Evolutionary conservation across 208 protist species (phyloP), one percentile per base, ranked within the genome.

Genomic region (Leishmania braziliensis): DNA sequence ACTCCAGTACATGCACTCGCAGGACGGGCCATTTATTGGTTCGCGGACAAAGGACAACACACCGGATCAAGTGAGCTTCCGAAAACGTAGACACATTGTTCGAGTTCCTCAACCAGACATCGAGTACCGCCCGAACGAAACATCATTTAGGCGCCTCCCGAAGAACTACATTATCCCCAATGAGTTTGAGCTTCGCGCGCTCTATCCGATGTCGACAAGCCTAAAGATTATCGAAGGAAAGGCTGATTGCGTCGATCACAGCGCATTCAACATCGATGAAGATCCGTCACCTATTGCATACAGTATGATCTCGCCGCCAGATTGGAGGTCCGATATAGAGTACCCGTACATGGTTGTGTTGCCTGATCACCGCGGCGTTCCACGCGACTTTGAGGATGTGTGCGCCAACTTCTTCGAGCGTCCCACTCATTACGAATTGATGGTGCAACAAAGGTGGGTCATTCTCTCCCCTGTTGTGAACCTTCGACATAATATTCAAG

Each of bases 331-430:
- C 29, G 87, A 92, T 29, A 39, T 83, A 29, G 89, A 93, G 76
- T 91, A 92, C 77, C 94, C 92, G 26, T 97, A 93, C 78, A 93
- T 97, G 89, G 90, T 97, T 23, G 92, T 95, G 10, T 84, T 96
- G 14, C 88, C 92, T 1, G 92, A 97, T 76, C 91, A 96, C 76
- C 75, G 92, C 26, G 94, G 94, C 46, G 82, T 95, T 66, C 85
- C 88, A 16, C 85, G 90, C 1, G 94, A 97, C 81, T 97, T 97
- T 86, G 94, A 95, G 76, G 94, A 97, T 78, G 91, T 97, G 26
- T 97, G 94, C 76, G 94, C 91, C 2, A 93, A 95, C 76, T 95
- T 97, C 66, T 97, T 97, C 84, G 92, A 97, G 78, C 84, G 94
- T 0, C 92, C 94, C 0, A 70, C 83, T 23, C 92, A 96, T 70